Percentiles rank a stretch among this genome's conserved stretches.
phyloP scores from a whole-genome alignment of 768 basidiomycete genomes.

The Rhizopogon sp. region DNA sequence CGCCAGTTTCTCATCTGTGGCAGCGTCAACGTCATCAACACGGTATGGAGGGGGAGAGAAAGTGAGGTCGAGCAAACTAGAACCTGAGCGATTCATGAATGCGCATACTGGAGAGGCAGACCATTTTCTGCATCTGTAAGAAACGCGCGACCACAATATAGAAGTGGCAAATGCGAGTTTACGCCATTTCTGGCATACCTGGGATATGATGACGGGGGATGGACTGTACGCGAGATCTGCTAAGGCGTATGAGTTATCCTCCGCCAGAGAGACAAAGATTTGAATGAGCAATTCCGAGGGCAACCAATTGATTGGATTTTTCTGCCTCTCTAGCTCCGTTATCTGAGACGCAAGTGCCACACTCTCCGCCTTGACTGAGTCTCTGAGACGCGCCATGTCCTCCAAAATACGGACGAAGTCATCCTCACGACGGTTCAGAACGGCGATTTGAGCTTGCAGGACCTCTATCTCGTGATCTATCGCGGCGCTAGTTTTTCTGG shows the following conservation, averaged over 20 bases:
- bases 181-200: constrained; percentile 49
- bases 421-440: constrained; percentile 32
- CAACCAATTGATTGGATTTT: constrained; percentile 45
- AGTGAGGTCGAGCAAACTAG: constrained; percentile 29
- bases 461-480: constrained; percentile 34
- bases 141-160: constrained; percentile 40
- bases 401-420: constrained; percentile 36
- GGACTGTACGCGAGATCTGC: constrained; percentile 23
- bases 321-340: constrained; percentile 33
- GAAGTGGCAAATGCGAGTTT: constrained; percentile 37
- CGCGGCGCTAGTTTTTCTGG: constrained; percentile 16
- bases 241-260: constrained; percentile 18
- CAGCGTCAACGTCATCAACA: constrained; percentile 10
- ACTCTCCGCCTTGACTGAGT: constrained; percentile 30
- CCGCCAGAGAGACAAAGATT: constrained; percentile 33
- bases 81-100: constrained; percentile 33
- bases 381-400: constrained; percentile 34
- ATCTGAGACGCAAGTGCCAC: constrained; percentile 24
- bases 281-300: constrained; percentile 43
- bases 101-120: constrained; percentile 15
- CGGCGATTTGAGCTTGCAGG: constrained; percentile 33
- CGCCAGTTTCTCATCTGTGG: constrained; percentile 9
- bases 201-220: constrained; percentile 38
- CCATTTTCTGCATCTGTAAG: constrained; percentile 22
- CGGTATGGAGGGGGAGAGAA: constrained; percentile 22